Evolutionary conservation across 345 rosid species (phyloP), one percentile per base, ranked within the genome.

Genomic region (Noccaea bulbosa): DNA sequence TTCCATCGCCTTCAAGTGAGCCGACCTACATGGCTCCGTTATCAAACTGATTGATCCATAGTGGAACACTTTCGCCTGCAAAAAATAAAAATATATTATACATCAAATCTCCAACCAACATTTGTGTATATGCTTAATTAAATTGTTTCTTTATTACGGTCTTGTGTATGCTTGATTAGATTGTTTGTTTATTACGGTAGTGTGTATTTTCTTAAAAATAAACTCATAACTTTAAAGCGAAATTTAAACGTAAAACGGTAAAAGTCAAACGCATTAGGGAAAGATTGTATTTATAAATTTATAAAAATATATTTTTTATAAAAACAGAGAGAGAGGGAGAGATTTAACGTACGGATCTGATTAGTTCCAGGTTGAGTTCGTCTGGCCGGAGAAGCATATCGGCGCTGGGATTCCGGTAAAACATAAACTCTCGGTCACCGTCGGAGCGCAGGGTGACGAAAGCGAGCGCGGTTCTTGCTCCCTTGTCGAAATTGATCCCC

Each of bases 41-140:
- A 87, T 85, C 85, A 89, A 84, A 77, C 91, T 85, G 10, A 85
- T 83, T 10, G 93, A 89, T 41, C 93, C 92, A 57, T 80, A 83
- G 49, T 85, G 96, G 48, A 89, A 84, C 68, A 83, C 73, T 48
- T 62, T 78, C 2, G 86, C 93, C 93, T 87, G 82, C 70, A 33
- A 35, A 52, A 49, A 32, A 11, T 11, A 14, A 34, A 1, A 68
- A 1, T 16, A 10, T 17, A 1, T 55, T 1, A 56, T 35, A 4
- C 52, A 55, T 56, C 56, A 56, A 72, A 35, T 41, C 61, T 69
- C 37, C 8, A 56, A 54, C 3, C 59, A 46, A 11, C 27, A 27
- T 27, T 27, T 27, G 3, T 27, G 3, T 27, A 47, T 47, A 33
- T 33, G 35, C 35, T 33, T 5, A 33, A 27, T 27, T 27, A 3